Percentiles rank a stretch among this genome's conserved stretches.
Evolutionary conservation across 306 rosid genomes (phyloP).

Genomic region (Cicer chorassanicum): DNA sequence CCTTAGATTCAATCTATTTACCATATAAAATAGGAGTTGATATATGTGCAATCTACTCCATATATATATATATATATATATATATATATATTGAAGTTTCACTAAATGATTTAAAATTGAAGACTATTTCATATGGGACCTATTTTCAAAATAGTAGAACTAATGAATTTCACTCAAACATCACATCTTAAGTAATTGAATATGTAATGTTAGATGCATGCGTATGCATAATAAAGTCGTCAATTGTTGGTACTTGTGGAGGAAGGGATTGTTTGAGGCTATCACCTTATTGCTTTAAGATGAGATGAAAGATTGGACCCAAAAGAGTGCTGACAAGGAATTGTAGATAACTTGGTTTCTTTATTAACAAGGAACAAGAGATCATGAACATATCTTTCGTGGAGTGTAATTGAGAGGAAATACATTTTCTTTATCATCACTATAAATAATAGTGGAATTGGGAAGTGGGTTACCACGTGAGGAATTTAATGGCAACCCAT

Average conservation of each 20-base stretch:
- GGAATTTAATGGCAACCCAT: conserved; percentile 55
- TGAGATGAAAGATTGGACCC: neutral
- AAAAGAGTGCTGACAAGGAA: neutral
- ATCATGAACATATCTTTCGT: conserved; percentile 27
- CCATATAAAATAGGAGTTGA: too few relatives aligned
- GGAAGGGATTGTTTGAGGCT: neutral
- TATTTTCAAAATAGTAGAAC: too few relatives aligned
- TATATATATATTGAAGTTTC: too few relatives aligned
- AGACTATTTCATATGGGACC: too few relatives aligned
- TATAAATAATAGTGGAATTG: conserved; percentile 26
- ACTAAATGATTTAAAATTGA: too few relatives aligned
- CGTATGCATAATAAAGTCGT: neutral
- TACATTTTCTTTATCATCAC: conserved; percentile 41
- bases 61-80: too few relatives aligned
- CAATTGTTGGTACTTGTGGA: neutral
- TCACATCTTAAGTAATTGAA: too few relatives aligned
- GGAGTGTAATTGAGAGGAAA: conserved; percentile 36
- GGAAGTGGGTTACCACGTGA: conserved; percentile 50
- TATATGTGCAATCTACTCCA: too few relatives aligned
- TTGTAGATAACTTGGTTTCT: neutral
- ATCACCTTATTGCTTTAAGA: neutral
- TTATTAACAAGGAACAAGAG: conserved; percentile 33
- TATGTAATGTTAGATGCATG: neutral
- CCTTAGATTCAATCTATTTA: too few relatives aligned
- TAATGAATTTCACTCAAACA: neutral